phyloP scores from a whole-genome alignment of 2,329 filamentous ascomycete genomes.

The Cordyceps militaris region DNA sequence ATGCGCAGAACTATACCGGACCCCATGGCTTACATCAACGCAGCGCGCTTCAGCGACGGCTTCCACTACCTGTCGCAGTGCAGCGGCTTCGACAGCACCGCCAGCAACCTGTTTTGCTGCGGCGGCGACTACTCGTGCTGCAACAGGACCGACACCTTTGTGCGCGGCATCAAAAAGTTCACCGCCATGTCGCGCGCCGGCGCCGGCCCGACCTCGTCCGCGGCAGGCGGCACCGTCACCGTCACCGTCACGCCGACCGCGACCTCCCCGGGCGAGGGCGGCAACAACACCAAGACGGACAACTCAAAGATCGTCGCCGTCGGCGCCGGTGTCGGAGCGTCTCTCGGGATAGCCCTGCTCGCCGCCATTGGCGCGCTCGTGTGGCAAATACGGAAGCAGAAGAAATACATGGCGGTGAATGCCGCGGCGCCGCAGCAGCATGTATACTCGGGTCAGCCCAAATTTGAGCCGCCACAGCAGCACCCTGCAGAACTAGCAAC shows the following conservation, averaged over 20 bases:
- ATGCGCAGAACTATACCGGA: too few relatives aligned
- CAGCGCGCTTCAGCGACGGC: background rate
- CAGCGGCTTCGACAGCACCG: constrained; percentile 2
- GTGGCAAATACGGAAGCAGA: constrained; percentile 7
- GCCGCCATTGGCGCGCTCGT: background rate
- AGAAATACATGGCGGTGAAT: background rate
- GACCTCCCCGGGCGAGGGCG: background rate
- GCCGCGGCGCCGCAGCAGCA: background rate
- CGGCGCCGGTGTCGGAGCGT: background rate
- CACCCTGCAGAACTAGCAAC: constrained; percentile 1
- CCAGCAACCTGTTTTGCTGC: constrained; percentile 3
- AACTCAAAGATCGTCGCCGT: background rate
- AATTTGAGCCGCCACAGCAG: background rate
- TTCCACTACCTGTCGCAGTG: constrained; percentile 4
- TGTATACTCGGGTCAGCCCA: background rate
- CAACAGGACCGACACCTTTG: background rate
- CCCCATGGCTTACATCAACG: too few relatives aligned
- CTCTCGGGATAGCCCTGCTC: background rate
- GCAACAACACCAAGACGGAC: background rate
- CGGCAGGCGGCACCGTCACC: background rate
- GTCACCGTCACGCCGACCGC: background rate
- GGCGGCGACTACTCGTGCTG: constrained; percentile 6
- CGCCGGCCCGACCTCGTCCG: background rate
- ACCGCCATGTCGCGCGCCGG: constrained; percentile 1
- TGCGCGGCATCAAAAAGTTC: background rate